Conservation (phyloP, 176 grass and related monocot species). For the Juncus inflexus region DNA sequence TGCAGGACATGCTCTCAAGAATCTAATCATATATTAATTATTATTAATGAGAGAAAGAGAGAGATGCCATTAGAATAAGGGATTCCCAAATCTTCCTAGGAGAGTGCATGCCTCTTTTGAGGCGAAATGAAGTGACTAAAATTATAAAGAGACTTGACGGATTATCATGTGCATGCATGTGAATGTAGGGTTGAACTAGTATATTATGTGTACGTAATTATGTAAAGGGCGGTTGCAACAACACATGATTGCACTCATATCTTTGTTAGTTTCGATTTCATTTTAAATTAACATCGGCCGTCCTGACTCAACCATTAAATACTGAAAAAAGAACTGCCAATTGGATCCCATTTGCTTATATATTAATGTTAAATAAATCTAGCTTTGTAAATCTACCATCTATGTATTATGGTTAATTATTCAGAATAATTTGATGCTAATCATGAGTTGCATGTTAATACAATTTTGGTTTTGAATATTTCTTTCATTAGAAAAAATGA, state of each 20-base stretch:
- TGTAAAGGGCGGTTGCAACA: slow-evolving; percentile 24
- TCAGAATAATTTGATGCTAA: background rate
- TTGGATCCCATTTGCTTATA: slow-evolving; percentile 4
- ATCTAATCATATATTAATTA: slow-evolving; percentile 22
- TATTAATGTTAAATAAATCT: background rate
- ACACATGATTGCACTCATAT: slow-evolving; percentile 33
- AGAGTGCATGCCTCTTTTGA: slow-evolving; percentile 7
- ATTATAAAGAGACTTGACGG: slow-evolving; percentile 8
- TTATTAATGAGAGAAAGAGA: background rate
- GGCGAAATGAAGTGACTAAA: background rate
- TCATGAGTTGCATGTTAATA: too few relatives aligned
- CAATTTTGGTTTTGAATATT: too few relatives aligned
- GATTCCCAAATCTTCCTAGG: slow-evolving; percentile 24
- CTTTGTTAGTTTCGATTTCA: slow-evolving; percentile 31
- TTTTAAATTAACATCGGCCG: slow-evolving; percentile 23
- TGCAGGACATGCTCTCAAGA: slow-evolving; percentile 16
- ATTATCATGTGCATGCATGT: slow-evolving; percentile 24
- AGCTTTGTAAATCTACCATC: background rate
- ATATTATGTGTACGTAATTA: slow-evolving; percentile 10
- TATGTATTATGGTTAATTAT: background rate
- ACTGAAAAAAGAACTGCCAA: slow-evolving; percentile 16
- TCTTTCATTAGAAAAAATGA: too few relatives aligned
- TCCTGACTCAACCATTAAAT: slow-evolving; percentile 4
- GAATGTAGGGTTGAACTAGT: slow-evolving; percentile 14
- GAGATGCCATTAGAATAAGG: slow-evolving; percentile 8